These are phyloP conservation scores for Collybia sp. DNA, from an alignment of 768 basidiomycete genomes.

Conservation along the genomic window DNA sequence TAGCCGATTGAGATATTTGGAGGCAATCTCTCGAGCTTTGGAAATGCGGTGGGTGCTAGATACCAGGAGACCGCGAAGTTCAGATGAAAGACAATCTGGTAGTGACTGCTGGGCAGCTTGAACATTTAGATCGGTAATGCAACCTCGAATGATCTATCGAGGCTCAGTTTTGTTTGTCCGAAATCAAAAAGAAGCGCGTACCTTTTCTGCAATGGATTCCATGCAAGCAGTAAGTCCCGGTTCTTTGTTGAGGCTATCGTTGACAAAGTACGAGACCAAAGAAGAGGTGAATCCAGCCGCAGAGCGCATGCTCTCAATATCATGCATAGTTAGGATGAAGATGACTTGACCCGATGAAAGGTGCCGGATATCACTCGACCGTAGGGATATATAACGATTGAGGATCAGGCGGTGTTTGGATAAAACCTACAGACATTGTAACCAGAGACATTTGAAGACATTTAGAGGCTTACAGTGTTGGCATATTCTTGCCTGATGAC, in stretches of 20 bases:
- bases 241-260: slow-evolving; percentile 77
- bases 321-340: slow-evolving; percentile 80
- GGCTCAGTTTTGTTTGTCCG: slow-evolving; percentile 2
- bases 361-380: slow-evolving; percentile 63
- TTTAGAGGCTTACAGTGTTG: slow-evolving; percentile 47
- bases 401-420: slow-evolving; percentile 62
- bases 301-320: slow-evolving; percentile 85
- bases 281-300: slow-evolving; percentile 76
- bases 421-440: slow-evolving; percentile 42
- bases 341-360: slow-evolving; percentile 82
- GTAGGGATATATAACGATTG: slow-evolving; percentile 59
- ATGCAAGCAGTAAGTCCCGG: slow-evolving; percentile 66
- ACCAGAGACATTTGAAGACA: neutral
- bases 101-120: slow-evolving; percentile 80
- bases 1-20: slow-evolving; percentile 78
- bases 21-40: slow-evolving; percentile 78
- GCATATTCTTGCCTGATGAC: slow-evolving; percentile 85
- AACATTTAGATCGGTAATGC: slow-evolving; percentile 63
- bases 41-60: slow-evolving; percentile 78
- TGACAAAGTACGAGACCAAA: slow-evolving; percentile 82
- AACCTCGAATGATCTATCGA: slow-evolving; percentile 71
- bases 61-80: slow-evolving; percentile 73
- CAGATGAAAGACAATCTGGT: slow-evolving; percentile 59
- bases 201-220: slow-evolving; percentile 86
- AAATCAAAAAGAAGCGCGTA: slow-evolving; percentile 16